Evolutionary conservation across 768 basidiomycete genomes (phyloP).

Genomic region (Holtermanniella nyarrowii): DNA sequence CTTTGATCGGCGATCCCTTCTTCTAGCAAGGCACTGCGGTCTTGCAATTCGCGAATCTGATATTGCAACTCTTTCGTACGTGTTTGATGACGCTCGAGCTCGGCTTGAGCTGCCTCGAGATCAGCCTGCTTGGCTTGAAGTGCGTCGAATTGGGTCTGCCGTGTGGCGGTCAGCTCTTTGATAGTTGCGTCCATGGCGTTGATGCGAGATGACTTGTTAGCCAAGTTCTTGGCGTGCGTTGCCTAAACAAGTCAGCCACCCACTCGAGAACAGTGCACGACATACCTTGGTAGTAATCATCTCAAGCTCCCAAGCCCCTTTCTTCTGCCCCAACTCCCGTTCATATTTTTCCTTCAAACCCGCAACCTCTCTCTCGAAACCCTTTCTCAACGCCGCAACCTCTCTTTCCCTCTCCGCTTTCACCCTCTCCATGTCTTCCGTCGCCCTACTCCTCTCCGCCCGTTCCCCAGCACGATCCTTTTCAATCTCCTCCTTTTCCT

Average conservation of each 20-base stretch:
- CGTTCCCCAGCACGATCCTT: constrained; percentile 55
- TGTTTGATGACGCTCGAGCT: constrained; percentile 62
- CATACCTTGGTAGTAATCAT: constrained; percentile 61
- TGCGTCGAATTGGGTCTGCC: constrained; percentile 71
- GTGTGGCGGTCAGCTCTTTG: constrained; percentile 60
- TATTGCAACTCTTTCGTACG: constrained; percentile 77
- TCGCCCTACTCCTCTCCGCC: constrained; percentile 46
- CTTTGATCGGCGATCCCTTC: constrained; percentile 45
- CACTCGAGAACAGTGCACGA: constrained; percentile 1
- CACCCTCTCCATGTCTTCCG: constrained; percentile 54
- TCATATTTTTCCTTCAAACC: constrained; percentile 58
- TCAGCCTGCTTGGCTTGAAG: constrained; percentile 83
- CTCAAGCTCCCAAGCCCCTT: constrained; percentile 68
- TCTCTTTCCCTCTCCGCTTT: constrained; percentile 51
- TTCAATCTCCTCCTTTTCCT: constrained; percentile 70
- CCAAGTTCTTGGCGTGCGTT: constrained; percentile 57
- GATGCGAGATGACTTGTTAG: constrained; percentile 54
- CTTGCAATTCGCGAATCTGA: constrained; percentile 69
- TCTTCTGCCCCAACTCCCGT: constrained; percentile 56
- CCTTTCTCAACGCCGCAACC: constrained; percentile 44
- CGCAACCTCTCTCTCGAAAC: constrained; percentile 59
- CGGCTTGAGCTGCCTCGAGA: constrained; percentile 67
- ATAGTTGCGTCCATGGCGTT: constrained; percentile 59
- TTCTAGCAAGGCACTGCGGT: constrained; percentile 57
- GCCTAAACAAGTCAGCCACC: constrained; percentile 45